Evolutionary conservation across 2,329 filamentous ascomycete species (phyloP).

Genomic region (Xylaria sp.): DNA sequence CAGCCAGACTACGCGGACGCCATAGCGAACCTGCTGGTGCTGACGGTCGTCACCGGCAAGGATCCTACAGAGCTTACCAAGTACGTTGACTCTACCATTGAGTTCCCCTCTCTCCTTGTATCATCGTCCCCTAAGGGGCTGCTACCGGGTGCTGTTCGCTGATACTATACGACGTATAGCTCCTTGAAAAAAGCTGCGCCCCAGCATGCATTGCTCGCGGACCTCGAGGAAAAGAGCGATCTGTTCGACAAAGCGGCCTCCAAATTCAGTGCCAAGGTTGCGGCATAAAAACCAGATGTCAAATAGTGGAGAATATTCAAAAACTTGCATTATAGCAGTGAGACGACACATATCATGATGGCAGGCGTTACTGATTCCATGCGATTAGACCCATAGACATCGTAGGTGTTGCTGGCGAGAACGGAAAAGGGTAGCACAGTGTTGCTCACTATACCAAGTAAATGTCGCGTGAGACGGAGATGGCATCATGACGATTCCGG

Average conservation of each 20-base stretch:
- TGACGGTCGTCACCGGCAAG: conserved; percentile 79
- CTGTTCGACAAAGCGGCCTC: conserved; percentile 84
- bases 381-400: conserved; percentile 14
- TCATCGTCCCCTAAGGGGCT: not conserved
- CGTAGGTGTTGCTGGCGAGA: not conserved
- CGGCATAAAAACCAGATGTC: conserved; percentile 50
- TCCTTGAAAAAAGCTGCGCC: conserved; percentile 63
- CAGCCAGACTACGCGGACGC: conserved; percentile 74
- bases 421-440: not conserved
- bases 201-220: conserved; percentile 72
- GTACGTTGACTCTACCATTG: conserved; percentile 55
- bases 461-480: not conserved
- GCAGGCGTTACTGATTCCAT: conserved; percentile 3
- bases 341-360: not conserved
- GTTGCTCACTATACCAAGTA: not conserved
- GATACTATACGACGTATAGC: conserved; percentile 43
- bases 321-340: not conserved
- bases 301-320: not conserved
- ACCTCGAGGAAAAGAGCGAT: conserved; percentile 83
- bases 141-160: not conserved
- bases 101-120: too few species aligned
- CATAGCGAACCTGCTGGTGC: conserved; percentile 81
- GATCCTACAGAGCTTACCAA: conserved; percentile 65
- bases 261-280: conserved; percentile 87
- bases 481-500: not conserved